Evolutionary conservation across 2,329 filamentous ascomycete species (phyloP), one percentile per base, ranked within the genome.

Genomic region (Waltergamsia citrina): DNA sequence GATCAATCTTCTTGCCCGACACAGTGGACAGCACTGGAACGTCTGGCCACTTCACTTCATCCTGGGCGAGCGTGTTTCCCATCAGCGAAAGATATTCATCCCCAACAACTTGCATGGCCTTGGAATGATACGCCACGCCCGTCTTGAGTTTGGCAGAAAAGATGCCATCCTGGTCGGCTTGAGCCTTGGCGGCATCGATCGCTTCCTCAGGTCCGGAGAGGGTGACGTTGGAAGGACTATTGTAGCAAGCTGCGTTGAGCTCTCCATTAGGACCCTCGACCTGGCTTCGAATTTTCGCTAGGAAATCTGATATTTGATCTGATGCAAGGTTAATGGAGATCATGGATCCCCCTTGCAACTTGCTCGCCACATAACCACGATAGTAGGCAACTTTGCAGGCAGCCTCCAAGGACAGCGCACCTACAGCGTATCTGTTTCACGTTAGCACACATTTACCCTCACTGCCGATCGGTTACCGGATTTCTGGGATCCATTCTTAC

Each of bases 21-120:
- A 34, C 23, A 12, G 34, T 28, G 16, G 23, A 28, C 15, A 36
- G 12, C 23, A 43, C 41, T 9, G 27, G 27, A 9, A 29, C 15
- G 27, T 15, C 27, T n/a, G n/a, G n/a, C n/a, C n/a, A n/a, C 23
- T 9, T 25, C n/a, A n/a, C n/a, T 25, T 9, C 23, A 25, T 25
- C 23, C 9, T 9, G 9, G n/a, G 9, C 23, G 23, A 0, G 69
- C 64, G 41, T n/a, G n/a, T n/a, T 76, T n/a, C 23, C 23, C 27
- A 29, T 30, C n/a, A 23, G n/a, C 18, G 8, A 12, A 8, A 14
- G 24, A 24, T 57, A 57, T 5, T 41, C 38, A 0, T 38, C 32
- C 0, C 45, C 46, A 7, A 53, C 36, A 3, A 27, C 31, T 6
- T 36, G 18, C 34, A 39, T 36, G 29, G 37, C 37, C 6, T 36